A percentile compares a stretch with the other conserved stretches of the same genome.
phyloP scores from a whole-genome alignment of 140 eudicot genomes.

The Oenanthe javanica region DNA sequence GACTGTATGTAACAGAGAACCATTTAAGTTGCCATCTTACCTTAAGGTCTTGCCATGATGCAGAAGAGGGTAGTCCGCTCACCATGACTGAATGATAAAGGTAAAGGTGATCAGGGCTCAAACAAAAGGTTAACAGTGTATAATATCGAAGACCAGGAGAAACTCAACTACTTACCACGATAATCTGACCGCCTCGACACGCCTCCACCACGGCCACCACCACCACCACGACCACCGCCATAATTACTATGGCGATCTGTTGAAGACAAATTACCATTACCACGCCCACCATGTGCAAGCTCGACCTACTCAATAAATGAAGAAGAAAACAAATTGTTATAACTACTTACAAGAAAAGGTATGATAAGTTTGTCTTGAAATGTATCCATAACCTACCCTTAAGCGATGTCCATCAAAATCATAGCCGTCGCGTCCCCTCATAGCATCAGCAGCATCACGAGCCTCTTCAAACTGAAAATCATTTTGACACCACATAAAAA shows the following conservation, averaged over 20 bases:
- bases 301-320: slow-evolving; percentile 45
- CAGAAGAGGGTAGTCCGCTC: slow-evolving; percentile 83
- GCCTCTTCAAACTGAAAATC: slow-evolving; percentile 72
- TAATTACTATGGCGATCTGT: slow-evolving; percentile 59
- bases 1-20: not conserved
- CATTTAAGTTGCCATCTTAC: slow-evolving; percentile 22
- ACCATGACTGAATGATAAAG: slow-evolving; percentile 50
- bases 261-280: slow-evolving; percentile 52
- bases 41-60: slow-evolving; percentile 99
- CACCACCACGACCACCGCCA: slow-evolving; percentile 37
- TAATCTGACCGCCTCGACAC: slow-evolving; percentile 82
- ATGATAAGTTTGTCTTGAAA: slow-evolving; percentile 1
- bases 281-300: slow-evolving; percentile 97
- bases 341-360: not conserved
- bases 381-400: slow-evolving; percentile 51
- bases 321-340: slow-evolving; percentile 1
- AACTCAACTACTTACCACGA: slow-evolving; percentile 44
- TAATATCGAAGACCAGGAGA: not conserved
- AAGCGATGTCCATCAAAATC: slow-evolving; percentile 91
- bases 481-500: not conserved
- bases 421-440: slow-evolving; percentile 95
- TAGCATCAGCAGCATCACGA: slow-evolving; percentile 97
- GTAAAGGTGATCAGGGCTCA: slow-evolving; percentile 11
- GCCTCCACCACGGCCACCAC: slow-evolving; percentile 83
- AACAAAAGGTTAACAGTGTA: not conserved